Evolutionary conservation across 208 protist genomes (phyloP).

Genomic region (Entamoeba invadens): DNA sequence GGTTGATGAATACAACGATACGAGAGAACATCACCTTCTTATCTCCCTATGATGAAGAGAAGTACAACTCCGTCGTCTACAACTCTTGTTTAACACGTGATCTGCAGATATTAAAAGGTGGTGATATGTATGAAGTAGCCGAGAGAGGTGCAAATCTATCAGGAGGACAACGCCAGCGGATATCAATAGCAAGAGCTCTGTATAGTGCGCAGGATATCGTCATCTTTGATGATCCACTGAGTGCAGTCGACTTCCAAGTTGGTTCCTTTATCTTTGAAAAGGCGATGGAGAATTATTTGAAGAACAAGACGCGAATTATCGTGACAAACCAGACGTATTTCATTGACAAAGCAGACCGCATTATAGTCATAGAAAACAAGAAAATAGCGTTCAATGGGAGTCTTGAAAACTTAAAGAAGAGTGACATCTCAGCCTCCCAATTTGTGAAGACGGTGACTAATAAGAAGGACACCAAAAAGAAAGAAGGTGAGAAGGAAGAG

Average conservation of each 20-base stretch:
- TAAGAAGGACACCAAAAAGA: neutral
- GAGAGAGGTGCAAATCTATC: conserved; percentile 60
- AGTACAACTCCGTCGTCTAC: conserved; percentile 30
- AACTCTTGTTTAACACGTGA: conserved; percentile 59
- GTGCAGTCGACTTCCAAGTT: conserved; percentile 3
- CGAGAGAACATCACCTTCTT: conserved; percentile 72
- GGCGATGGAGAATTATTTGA: neutral
- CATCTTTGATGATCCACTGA: conserved; percentile 4
- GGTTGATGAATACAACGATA: conserved; percentile 65
- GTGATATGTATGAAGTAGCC: conserved; percentile 64
- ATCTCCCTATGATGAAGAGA: conserved; percentile 17
- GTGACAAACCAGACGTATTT: neutral
- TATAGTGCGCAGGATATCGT: conserved; percentile 39
- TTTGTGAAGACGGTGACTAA: neutral
- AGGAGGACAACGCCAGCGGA: conserved; percentile 55
- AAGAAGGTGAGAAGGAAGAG: neutral
- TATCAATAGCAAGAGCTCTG: conserved; percentile 49
- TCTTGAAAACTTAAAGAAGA: neutral
- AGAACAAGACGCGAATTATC: neutral
- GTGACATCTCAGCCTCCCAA: neutral
- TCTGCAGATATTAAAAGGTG: conserved; percentile 50
- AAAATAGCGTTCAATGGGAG: neutral
- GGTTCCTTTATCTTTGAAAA: conserved; percentile 3
- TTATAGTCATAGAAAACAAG: neutral
- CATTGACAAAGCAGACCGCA: neutral